These are phyloP conservation scores for Stentor coeruleus DNA, from an alignment of 73 alveolate genomes.

Conservation along the genomic window DNA sequence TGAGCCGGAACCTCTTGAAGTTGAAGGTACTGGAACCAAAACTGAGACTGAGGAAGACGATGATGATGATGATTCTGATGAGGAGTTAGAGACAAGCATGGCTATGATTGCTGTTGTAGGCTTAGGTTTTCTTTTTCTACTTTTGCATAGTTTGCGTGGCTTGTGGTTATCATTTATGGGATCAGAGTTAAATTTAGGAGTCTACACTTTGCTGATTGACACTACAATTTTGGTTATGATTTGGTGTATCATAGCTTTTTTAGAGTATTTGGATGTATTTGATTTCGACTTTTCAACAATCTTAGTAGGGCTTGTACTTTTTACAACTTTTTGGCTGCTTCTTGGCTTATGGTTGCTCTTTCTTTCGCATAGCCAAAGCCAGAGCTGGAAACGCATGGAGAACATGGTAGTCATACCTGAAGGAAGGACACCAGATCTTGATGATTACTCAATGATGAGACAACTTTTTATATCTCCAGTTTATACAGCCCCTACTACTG, in stretches of 20 bases:
- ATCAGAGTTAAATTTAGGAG: neutral
- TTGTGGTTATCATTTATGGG: neutral
- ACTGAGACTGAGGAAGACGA: too few relatives aligned
- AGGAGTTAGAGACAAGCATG: neutral
- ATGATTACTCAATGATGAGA: neutral
- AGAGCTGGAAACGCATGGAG: neutral
- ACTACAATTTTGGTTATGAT: neutral
- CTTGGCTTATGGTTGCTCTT: conserved; percentile 12
- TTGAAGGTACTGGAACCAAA: neutral
- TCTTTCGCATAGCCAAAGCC: neutral
- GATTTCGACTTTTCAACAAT: neutral
- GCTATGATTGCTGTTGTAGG: neutral
- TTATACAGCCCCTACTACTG: neutral
- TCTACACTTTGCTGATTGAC: conserved; percentile 7
- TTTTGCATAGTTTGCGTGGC: neutral
- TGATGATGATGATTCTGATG: neutral
- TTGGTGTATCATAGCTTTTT: neutral
- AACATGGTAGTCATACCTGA: neutral
- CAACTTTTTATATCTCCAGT: neutral
- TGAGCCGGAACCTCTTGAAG: neutral
- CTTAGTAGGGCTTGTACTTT: neutral
- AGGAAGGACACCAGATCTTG: neutral
- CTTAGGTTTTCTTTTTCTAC: neutral
- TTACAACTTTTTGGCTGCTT: neutral
- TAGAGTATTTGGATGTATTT: neutral